Percentiles rank a stretch among this genome's conserved stretches.
These are phyloP conservation scores for Agapanthus africanus DNA, from an alignment of 106 monocot genomes.

Conservation along the genomic window DNA sequence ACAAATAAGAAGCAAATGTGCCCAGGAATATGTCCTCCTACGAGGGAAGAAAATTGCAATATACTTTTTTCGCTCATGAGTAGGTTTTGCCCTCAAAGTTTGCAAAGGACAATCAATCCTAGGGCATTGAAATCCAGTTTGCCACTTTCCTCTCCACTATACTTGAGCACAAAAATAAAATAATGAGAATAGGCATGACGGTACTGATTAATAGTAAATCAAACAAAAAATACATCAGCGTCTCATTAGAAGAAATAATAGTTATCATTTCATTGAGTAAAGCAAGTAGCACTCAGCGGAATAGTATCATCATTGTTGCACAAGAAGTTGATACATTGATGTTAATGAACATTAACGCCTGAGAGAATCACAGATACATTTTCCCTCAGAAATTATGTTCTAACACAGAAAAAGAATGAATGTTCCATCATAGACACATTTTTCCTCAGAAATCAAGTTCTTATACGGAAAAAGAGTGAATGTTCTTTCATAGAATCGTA, in stretches of 20 bases:
- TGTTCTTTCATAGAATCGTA: too few relatives aligned
- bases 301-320: neutral
- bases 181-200: neutral
- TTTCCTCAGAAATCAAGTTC: too few relatives aligned
- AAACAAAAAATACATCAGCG: neutral
- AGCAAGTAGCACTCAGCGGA: neutral
- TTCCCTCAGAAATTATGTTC: neutral
- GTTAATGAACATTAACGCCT: neutral
- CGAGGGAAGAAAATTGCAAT: conserved; percentile 78
- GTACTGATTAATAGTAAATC: neutral
- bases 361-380: neutral
- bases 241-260: neutral
- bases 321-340: neutral
- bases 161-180: conserved; percentile 21
- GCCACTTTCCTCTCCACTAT: conserved; percentile 99
- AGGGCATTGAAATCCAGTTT: conserved; percentile 73
- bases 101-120: conserved; percentile 61
- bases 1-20: conserved; percentile 62
- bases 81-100: conserved; percentile 86
- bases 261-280: neutral
- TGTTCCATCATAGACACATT: too few relatives aligned
- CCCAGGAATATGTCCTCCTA: conserved; percentile 79
- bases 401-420: too few relatives aligned
- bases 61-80: conserved; percentile 80
- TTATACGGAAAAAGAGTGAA: too few relatives aligned